Evolutionary conservation across 306 rosid genomes (phyloP), one percentile per base, ranked within the genome.

Genomic region (Phaseolus lunatus): DNA sequence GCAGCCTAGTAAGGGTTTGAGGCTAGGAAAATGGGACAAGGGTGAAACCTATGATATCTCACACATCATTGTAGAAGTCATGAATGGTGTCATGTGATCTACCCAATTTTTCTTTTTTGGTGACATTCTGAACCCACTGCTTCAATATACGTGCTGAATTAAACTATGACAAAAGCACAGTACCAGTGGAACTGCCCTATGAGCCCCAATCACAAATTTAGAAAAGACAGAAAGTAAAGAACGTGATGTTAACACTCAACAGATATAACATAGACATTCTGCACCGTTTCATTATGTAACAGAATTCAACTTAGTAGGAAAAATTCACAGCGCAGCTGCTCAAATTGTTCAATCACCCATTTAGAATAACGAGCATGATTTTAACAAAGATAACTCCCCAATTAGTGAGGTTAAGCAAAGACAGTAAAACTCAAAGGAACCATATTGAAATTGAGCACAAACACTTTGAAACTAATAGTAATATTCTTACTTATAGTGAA

Each of bases 371-470:
- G 15, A 54, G 5, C 6, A 54, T 19, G 61, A 19, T 54, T 57
- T 27, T 26, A 68, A 65, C 52, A 67, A 33, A 44, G 37, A 67
- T 18, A 77, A 77, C 47, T 27, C 61, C 75, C 43, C 43, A 37
- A 37, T 37, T 44, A 68, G 18, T 14, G 70, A 78, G 70, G 69
- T 12, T 44, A 76, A 78, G 57, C 48, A 43, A 12, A 11, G 39
- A 33, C 39, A 33, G 7, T 33, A 33, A 33, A 33, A 33, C 47
- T 41, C 47, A 10, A 41, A 41, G 47, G 47, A 2, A 41, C 2
- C 47, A 41, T 10, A 41, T 41, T 41, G 47, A 41, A 41, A 48
- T 6, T 16, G 10, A 48, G 50, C 52, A 2, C 16, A 7, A 15
- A 14, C 18, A 47, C 19, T 47, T 47, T 14, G 10, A n/a, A 48